Evolutionary conservation across 2,329 filamentous ascomycete species (phyloP).

Genomic region (Penicillium sp.): DNA sequence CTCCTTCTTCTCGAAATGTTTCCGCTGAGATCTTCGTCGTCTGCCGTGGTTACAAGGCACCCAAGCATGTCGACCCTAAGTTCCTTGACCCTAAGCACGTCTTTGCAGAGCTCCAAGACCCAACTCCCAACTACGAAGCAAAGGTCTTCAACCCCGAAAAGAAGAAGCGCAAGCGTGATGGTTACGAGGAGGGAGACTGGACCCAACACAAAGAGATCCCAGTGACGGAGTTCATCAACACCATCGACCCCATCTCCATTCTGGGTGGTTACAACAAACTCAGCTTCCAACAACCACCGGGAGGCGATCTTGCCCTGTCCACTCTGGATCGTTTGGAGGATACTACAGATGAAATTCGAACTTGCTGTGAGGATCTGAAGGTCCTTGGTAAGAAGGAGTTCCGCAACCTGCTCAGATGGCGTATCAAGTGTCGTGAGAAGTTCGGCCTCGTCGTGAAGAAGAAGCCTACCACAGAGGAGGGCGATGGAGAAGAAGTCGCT

Average conservation of each 20-base stretch:
- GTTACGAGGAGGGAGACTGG: constrained; percentile 95
- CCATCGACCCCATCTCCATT: constrained; percentile 87
- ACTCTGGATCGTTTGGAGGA: constrained; percentile 84
- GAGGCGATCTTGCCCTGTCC: constrained; percentile 81
- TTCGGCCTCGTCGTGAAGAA: constrained; percentile 86
- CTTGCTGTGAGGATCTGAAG: constrained; percentile 80
- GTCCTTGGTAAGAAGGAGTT: constrained; percentile 94
- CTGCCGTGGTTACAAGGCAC: constrained; percentile 91
- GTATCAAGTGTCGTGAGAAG: constrained; percentile 82
- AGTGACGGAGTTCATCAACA: constrained; percentile 92
- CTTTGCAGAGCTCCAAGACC: constrained; percentile 85
- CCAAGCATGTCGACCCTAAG: constrained; percentile 87
- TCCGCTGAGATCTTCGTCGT: constrained; percentile 99
- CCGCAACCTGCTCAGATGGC: constrained; percentile 84
- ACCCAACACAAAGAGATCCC: constrained; percentile 87
- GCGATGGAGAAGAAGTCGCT: constrained; percentile 70
- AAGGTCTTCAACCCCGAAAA: constrained; percentile 97
- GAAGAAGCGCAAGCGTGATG: constrained; percentile 96
- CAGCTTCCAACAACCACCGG: constrained; percentile 75
- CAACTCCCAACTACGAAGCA: constrained; percentile 91
- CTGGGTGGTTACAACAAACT: constrained; percentile 83
- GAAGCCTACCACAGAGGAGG: constrained; percentile 48
- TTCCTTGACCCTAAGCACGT: constrained; percentile 88
- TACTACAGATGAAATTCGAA: constrained; percentile 78
- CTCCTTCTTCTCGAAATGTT: constrained; percentile 91